These are phyloP conservation scores for Mycena alexandri DNA, from an alignment of 768 basidiomycete genomes.

Conservation along the genomic window DNA sequence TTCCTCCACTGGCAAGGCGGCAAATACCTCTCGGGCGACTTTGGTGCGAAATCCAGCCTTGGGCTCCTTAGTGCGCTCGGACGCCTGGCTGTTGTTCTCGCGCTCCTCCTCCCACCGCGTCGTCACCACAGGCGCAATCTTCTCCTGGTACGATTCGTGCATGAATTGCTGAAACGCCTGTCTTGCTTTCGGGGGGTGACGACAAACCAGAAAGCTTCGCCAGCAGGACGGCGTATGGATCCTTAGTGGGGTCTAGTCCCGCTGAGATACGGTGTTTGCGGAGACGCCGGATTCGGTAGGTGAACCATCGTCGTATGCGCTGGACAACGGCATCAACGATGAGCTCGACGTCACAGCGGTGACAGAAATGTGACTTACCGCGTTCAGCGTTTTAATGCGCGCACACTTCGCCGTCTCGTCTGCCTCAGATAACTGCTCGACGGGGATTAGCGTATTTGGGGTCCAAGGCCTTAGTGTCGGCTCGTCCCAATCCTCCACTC, in stretches of 20 bases:
- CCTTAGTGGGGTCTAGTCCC: constrained; percentile 1
- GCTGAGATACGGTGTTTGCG: neutral
- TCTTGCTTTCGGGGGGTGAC: constrained; percentile 13
- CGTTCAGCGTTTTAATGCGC: neutral
- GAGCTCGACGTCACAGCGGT: neutral
- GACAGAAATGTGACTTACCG: constrained; percentile 8
- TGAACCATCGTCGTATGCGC: constrained; percentile 21
- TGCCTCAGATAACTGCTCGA: neutral
- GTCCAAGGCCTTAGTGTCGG: neutral
- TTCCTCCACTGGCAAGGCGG: neutral
- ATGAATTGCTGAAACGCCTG: constrained; percentile 37
- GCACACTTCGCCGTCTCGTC: constrained; percentile 4
- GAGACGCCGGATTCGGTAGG: neutral
- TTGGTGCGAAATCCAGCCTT: constrained; percentile 5
- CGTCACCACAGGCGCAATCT: constrained; percentile 3
- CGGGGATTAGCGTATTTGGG: neutral
- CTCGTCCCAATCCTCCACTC: constrained; percentile 13
- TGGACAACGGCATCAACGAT: neutral
- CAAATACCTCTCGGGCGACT: constrained; percentile 13
- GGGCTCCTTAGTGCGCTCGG: neutral
- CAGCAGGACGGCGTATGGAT: constrained; percentile 6
- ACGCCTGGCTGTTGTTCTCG: neutral
- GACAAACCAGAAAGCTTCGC: constrained; percentile 18
- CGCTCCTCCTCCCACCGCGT: constrained; percentile 4
- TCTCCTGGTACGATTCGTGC: constrained; percentile 6